Base-by-base conservation (phyloP, 1,284 basidiomycete genomes). In the Afroboletus lepidellus region DNA sequence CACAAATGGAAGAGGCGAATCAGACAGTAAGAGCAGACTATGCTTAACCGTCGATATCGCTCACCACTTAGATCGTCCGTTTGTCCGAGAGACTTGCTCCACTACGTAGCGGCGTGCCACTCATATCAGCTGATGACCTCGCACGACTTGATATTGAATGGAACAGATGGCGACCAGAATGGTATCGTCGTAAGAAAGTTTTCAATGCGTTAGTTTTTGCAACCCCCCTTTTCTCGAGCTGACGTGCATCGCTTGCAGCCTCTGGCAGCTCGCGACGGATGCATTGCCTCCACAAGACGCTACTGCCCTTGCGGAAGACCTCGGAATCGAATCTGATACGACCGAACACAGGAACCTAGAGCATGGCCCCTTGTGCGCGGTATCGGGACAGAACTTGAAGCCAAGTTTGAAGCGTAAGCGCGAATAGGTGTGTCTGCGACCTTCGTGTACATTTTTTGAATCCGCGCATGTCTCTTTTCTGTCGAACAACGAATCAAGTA, bases 221-320 rank as follows among this genome's bases (percentile, higher is more conserved):
- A 48, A 41, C 46, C 5, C 16, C 45, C n/a, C 20, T 11, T 20
- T 33, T n/a, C 50, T 44, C 38, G 20, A 21, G 18, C 54, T 59
- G 47, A 55, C 33, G 2, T 1, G 38, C 2, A 25, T 51, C 30
- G 0, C 36, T 43, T 52, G 36, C 63, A 90, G 89, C 39, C 79
- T 91, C 62, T 91, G 88, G 87, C 74, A 80, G 48, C 65, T 87
- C 23, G 79, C 77, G n/a, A 83, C 84, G 9, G 89, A 91, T 54
- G 65, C 80, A 15, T 64, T 90, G 12, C 65, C 82, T 7, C 83
- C 84, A 37, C 80, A 83, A 64, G 84, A 90, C 41, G 78, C 83
- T 1, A 63, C 68, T 11, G 73, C 71, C 38, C 78, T 92, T 15
- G 76, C 75, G 16, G 89, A 90, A 64, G 83, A 88, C 48, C 77